These are phyloP conservation scores for Trypanosoma congolense DNA, from an alignment of 208 protist genomes.

Conservation along the genomic window DNA sequence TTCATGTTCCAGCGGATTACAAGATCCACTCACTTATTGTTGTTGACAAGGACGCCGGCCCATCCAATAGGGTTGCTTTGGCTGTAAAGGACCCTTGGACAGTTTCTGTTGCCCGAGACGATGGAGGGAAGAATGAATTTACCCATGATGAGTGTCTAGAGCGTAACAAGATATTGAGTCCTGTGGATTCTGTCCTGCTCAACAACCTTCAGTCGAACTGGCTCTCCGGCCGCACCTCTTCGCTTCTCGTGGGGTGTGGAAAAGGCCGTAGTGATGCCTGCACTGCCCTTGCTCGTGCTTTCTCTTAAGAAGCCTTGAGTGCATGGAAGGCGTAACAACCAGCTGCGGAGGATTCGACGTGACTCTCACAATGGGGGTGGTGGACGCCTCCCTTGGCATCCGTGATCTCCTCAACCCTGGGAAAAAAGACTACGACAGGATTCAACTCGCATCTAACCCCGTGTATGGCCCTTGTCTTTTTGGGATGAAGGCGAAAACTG, in stretches of 20 bases:
- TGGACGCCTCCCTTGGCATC: constrained; percentile 47
- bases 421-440: constrained; percentile 28
- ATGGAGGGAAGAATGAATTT: constrained; percentile 69
- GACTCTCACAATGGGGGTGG: constrained; percentile 47
- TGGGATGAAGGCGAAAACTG: constrained; percentile 40
- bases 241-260: constrained; percentile 50
- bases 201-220: constrained; percentile 65
- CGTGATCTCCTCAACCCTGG: constrained; percentile 52
- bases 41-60: constrained; percentile 33
- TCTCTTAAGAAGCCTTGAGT: constrained; percentile 40
- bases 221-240: constrained; percentile 66
- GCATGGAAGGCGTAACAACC: constrained; percentile 50
- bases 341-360: constrained; percentile 51
- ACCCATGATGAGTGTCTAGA: constrained; percentile 61
- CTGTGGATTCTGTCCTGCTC: constrained; percentile 65
- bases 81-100: constrained; percentile 50
- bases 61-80: constrained; percentile 7
- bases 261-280: constrained; percentile 32
- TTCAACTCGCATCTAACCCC: constrained; percentile 56
- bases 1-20: constrained; percentile 64
- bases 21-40: constrained; percentile 72
- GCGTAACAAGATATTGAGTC: constrained; percentile 26
- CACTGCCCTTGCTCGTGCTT: constrained; percentile 35
- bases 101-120: constrained; percentile 38
- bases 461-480: constrained; percentile 73